These are phyloP conservation scores for Canna indica DNA, from an alignment of 176 grass and related monocot species.

Conservation along the genomic window DNA sequence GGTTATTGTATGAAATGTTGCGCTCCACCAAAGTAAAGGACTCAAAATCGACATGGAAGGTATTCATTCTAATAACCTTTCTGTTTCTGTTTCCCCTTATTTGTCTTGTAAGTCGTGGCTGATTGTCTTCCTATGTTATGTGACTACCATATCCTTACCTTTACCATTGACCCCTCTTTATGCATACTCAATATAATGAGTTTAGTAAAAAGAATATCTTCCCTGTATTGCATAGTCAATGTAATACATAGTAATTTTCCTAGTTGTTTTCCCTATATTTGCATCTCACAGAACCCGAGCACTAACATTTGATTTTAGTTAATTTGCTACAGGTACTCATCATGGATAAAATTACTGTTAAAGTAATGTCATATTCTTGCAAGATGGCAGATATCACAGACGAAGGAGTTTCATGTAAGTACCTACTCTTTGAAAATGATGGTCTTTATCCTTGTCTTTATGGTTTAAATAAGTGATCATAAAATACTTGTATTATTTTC, in stretches of 20 bases:
- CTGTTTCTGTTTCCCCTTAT: not conserved
- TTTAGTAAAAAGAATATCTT: not conserved
- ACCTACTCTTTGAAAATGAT: not conserved
- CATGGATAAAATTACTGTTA: constrained; percentile 87
- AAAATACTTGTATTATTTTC: not conserved
- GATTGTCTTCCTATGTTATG: not conserved
- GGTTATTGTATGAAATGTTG: constrained; percentile 66
- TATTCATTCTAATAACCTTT: constrained; percentile 19
- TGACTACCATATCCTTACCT: not conserved
- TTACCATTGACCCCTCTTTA: not conserved
- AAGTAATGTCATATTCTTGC: constrained; percentile 67
- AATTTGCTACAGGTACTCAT: constrained; percentile 63
- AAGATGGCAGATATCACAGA: constrained; percentile 86
- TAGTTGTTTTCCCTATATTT: not conserved
- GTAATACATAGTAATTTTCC: not conserved
- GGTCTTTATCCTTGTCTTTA: not conserved
- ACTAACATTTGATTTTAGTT: constrained; percentile 8
- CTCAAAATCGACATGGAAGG: constrained; percentile 77
- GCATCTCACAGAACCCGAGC: not conserved
- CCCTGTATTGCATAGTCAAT: no score
- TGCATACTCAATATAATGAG: not conserved
- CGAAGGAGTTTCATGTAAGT: constrained; percentile 83
- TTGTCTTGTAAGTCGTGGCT: not conserved
- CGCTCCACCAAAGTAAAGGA: constrained; percentile 41
- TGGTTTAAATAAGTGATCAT: constrained; percentile 6